Conservation (phyloP, 139 green algal species). For the Chlorella sp. region DNA sequence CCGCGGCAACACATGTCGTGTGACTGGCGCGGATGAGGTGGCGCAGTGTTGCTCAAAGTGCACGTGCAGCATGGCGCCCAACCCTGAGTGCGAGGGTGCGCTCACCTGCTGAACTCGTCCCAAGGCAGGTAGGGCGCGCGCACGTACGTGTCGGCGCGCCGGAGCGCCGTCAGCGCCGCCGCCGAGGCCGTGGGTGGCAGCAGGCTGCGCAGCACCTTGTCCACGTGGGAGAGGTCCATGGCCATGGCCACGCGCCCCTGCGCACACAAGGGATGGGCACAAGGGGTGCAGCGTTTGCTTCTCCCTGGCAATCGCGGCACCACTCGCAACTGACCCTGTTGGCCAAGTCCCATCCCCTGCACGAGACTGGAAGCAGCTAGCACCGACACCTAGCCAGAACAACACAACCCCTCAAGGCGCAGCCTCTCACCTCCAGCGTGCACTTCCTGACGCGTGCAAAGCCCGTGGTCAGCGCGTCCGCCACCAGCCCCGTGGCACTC, state of each 20-base stretch:
- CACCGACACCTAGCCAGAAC: no score
- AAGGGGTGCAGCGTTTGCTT: no score
- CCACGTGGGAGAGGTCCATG: constrained; percentile 42
- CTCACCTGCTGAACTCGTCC: constrained; percentile 6
- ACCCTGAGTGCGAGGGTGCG: not conserved
- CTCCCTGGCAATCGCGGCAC: no score
- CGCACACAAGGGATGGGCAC: not conserved
- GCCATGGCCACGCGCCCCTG: constrained; percentile 60
- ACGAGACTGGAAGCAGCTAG: no score
- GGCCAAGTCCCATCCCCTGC: no score
- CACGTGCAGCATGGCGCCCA: not conserved
- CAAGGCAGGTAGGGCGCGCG: constrained; percentile 5
- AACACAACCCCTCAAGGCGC: no score
- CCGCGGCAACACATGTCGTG: no score
- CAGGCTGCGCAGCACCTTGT: constrained; percentile 15
- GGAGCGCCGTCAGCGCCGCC: not conserved
- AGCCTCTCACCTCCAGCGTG: constrained; percentile 29
- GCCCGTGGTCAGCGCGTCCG: constrained; percentile 49
- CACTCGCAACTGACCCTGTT: no score
- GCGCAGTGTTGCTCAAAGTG: no score
- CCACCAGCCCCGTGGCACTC: constrained; percentile 30
- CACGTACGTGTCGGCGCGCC: not conserved
- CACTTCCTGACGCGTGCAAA: constrained; percentile 44
- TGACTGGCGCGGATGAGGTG: not conserved
- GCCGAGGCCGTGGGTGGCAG: not conserved